Evolutionary conservation across 805 yeast genomes (phyloP), one percentile per base, ranked within the genome.

Genomic region (Schizosaccharomyces cryophilus): DNA sequence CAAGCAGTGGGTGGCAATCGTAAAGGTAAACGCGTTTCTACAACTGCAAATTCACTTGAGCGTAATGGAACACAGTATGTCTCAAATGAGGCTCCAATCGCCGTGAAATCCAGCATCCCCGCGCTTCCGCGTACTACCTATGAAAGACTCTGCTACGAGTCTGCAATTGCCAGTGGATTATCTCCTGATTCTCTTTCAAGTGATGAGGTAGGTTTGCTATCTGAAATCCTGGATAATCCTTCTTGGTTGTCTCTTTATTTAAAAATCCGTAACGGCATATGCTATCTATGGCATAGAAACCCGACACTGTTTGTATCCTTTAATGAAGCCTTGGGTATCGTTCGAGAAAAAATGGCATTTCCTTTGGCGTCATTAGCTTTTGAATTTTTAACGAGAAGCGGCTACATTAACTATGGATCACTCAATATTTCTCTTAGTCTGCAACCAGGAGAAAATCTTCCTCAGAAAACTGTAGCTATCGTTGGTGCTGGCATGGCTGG

Each of bases 401-500:
- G 77, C 6, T 72, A 72, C 64, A 73, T 74, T 62, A 74, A 74
- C 63, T 73, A 68, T 64, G 77, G 77, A 5, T 73, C 74, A 62
- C 62, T 69, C n/a, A 71, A 70, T 42, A 64, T 68, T 31, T 42
- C 54, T 63, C 64, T 31, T 63, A 64, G 3, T 63, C 61, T 54
- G 40, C 31, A 42, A 24, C 63, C 62, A 60, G 63, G 21, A 51
- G 66, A 62, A 59, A 69, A 64, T 6, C 67, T 64, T 13, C 61
- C 38, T 68, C 69, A 61, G 64, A 67, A 61, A 74, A 73, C 1
- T 64, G 75, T 93, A 61, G 78, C 88, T 45, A 80, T 90, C 54
- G 83, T 87, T 67, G 98, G 98, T 66, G 95, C 97, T 5, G 98
- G 98, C 60, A 83, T 95, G 62, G 95, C 98, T 30, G 98, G 98